Conservation (phyloP, 306 rosid species). For the Trifolium repens region DNA sequence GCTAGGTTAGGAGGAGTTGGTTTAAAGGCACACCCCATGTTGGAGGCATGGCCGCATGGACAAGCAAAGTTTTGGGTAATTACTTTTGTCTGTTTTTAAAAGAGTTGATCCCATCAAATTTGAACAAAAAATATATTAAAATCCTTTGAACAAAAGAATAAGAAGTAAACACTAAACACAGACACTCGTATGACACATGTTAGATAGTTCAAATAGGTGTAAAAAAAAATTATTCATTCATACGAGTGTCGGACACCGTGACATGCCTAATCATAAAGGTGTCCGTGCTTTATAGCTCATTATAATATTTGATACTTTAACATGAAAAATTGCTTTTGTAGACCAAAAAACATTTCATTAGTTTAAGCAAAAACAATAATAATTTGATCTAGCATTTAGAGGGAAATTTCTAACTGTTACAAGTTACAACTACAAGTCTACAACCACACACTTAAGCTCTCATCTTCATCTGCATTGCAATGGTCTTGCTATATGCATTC, state of each 20-base stretch:
- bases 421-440: neutral
- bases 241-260: too few species aligned
- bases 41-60: constrained; percentile 30
- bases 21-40: constrained; percentile 40
- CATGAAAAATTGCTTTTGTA: too few species aligned
- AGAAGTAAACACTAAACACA: too few species aligned
- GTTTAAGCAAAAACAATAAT: neutral
- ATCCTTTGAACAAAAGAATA: too few species aligned
- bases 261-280: too few species aligned
- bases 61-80: constrained; percentile 37
- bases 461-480: neutral
- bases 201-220: too few species aligned
- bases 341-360: too few species aligned
- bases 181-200: too few species aligned
- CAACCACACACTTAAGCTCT: constrained; percentile 1
- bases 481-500: neutral
- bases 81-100: constrained; percentile 43
- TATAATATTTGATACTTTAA: too few species aligned
- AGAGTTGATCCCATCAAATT: constrained; percentile 20
- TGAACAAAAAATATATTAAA: neutral
- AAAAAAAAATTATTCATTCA: too few species aligned
- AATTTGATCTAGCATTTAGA: constrained; percentile 8
- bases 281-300: too few species aligned
- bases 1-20: constrained; percentile 28
- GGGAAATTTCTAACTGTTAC: neutral